Evolutionary conservation across 768 basidiomycete genomes (phyloP).

Genomic region (Pleurotus citrinopileatus): DNA sequence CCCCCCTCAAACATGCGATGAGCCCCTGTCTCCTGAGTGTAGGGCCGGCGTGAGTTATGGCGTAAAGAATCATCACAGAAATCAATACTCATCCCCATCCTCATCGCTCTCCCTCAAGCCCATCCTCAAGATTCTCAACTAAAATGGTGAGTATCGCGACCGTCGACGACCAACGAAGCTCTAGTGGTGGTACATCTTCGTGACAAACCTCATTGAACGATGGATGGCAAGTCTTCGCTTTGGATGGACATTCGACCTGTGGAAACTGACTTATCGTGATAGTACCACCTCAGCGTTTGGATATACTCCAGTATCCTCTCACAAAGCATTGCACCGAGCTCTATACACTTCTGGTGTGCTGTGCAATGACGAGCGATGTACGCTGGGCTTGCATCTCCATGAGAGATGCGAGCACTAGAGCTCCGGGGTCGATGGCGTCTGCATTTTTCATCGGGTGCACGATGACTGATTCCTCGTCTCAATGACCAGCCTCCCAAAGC

Average conservation of each 20-base stretch:
- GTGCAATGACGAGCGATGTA: slow-evolving; percentile 36
- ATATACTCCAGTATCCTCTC: slow-evolving; percentile 19
- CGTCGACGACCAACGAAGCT: slow-evolving; percentile 28
- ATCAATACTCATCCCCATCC: background rate
- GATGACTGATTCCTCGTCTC: slow-evolving; percentile 68
- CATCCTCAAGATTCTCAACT: slow-evolving; percentile 37
- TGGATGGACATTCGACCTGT: slow-evolving; percentile 30
- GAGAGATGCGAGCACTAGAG: slow-evolving; percentile 43
- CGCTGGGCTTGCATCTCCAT: slow-evolving; percentile 33
- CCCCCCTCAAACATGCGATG: too few species aligned
- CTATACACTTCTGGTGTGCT: background rate
- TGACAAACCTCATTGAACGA: slow-evolving; percentile 25
- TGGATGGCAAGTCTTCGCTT: slow-evolving; percentile 49
- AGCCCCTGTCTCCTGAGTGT: too few species aligned
- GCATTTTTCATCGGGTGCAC: slow-evolving; percentile 19
- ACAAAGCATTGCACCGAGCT: slow-evolving; percentile 12
- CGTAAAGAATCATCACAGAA: background rate
- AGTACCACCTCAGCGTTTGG: slow-evolving; percentile 5
- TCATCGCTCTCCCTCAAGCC: slow-evolving; percentile 6
- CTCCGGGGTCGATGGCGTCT: slow-evolving; percentile 42
- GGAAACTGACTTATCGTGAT: slow-evolving; percentile 26
- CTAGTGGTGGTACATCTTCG: slow-evolving; percentile 36
- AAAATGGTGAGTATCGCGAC: slow-evolving; percentile 51
- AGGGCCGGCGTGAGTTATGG: background rate
- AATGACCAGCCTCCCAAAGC: slow-evolving; percentile 88